phyloP scores from a whole-genome alignment of 768 basidiomycete genomes.

The Lactarius trivialis region DNA sequence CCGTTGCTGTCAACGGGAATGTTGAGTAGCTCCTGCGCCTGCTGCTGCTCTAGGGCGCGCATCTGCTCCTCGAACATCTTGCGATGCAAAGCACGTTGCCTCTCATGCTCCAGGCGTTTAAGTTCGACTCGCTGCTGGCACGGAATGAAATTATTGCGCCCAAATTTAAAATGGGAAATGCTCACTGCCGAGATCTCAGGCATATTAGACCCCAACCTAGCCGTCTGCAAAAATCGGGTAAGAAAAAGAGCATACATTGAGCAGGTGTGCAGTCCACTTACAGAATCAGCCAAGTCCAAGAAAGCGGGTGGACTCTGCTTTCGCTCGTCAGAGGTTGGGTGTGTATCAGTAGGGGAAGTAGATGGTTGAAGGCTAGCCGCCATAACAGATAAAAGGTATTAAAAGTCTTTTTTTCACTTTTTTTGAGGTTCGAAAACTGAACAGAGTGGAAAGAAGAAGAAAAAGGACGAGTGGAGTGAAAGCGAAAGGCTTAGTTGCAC shows the following conservation, averaged over 20 bases:
- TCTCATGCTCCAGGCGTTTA: constrained; percentile 86
- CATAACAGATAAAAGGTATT: constrained; percentile 49
- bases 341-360: constrained; percentile 69
- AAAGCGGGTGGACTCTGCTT: constrained; percentile 90
- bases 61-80: constrained; percentile 95
- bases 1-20: constrained; percentile 58
- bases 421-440: constrained; percentile 43
- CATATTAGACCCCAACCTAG: constrained; percentile 78
- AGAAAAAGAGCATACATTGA: constrained; percentile 12
- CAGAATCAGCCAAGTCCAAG: constrained; percentile 89
- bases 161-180: constrained; percentile 24
- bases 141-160: constrained; percentile 9
- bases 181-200: constrained; percentile 82
- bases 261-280: constrained; percentile 37
- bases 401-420: constrained; percentile 51
- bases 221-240: constrained; percentile 44
- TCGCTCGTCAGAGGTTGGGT: constrained; percentile 56
- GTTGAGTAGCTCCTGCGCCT: constrained; percentile 76
- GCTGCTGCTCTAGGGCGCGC: constrained; percentile 87
- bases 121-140: constrained; percentile 82
- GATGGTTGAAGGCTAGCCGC: constrained; percentile 62
- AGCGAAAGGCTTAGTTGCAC: constrained; percentile 52
- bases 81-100: constrained; percentile 79
- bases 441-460: constrained; percentile 35
- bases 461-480: constrained; percentile 37